These are phyloP conservation scores for Cladorrhinum samala DNA, from an alignment of 495 filamentous ascomycete species.

Conservation along the genomic window DNA sequence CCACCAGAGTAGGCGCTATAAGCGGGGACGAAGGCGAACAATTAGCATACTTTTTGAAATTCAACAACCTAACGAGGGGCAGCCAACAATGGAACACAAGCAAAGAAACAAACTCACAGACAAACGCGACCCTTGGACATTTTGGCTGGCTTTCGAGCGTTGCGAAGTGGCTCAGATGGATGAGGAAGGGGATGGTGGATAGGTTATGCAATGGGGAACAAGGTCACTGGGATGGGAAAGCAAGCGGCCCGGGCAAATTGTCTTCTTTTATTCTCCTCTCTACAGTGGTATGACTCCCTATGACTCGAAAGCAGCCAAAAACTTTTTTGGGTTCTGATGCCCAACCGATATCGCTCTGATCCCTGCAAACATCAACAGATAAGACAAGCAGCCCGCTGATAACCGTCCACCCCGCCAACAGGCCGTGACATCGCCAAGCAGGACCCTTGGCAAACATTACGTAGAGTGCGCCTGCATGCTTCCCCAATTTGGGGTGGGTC, in stretches of 20 bases:
- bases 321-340: conserved; percentile 2
- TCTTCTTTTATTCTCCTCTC: not conserved
- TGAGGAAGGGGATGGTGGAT: not conserved
- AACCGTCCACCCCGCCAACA: not conserved
- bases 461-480: not conserved
- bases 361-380: conserved; percentile 1
- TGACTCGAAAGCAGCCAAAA: conserved; percentile 14
- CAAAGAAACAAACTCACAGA: conserved; percentile 30
- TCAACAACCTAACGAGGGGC: not conserved
- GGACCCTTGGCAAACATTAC: not conserved
- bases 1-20: conserved; percentile 42
- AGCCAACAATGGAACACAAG: not conserved
- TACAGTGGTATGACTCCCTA: not conserved
- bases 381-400: conserved; percentile 1
- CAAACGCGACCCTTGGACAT: conserved; percentile 42
- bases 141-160: conserved; percentile 3
- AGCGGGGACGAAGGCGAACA: conserved; percentile 13
- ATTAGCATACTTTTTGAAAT: not conserved
- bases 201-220: not conserved
- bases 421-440: too few species aligned
- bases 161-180: not conserved
- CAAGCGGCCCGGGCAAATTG: not conserved
- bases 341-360: conserved; percentile 7
- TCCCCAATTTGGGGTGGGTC: not conserved
- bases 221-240: not conserved